These are phyloP conservation scores for Uronychia binucleata DNA, from an alignment of 73 alveolate genomes.

Conservation along the genomic window DNA sequence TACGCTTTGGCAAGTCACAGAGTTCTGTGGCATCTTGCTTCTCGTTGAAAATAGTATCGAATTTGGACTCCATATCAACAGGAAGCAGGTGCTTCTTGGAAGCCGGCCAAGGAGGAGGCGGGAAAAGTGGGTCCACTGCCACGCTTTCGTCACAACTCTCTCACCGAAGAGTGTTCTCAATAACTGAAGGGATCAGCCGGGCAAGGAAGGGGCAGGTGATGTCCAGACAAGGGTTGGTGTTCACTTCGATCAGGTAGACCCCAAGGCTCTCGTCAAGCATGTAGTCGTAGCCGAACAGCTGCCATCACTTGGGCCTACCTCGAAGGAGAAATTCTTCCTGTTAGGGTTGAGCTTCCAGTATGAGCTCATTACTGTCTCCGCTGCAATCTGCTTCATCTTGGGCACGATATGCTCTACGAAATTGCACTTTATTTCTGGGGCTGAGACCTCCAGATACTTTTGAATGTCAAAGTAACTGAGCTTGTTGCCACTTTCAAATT, in stretches of 20 bases:
- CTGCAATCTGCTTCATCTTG: constrained; percentile 74
- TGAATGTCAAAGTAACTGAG: constrained; percentile 69
- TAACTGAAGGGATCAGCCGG: constrained; percentile 74
- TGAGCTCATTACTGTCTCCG: constrained; percentile 64
- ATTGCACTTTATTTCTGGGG: constrained; percentile 49
- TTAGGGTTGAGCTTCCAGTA: constrained; percentile 65
- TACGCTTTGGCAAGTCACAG: constrained; percentile 43
- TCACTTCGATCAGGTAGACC: constrained; percentile 77
- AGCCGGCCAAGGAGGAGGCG: constrained; percentile 61
- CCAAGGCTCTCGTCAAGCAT: constrained; percentile 73
- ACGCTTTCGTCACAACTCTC: constrained; percentile 3
- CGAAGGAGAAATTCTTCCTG: constrained; percentile 69
- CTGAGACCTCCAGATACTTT: constrained; percentile 62
- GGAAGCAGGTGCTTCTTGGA: constrained; percentile 49
- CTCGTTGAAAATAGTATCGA: constrained; percentile 60
- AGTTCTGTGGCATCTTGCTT: constrained; percentile 51
- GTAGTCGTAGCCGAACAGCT: constrained; percentile 80
- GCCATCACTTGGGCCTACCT: constrained; percentile 12
- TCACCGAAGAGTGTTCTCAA: constrained; percentile 71
- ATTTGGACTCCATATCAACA: constrained; percentile 42
- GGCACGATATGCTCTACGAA: constrained; percentile 57
- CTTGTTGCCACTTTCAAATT: constrained; percentile 85
- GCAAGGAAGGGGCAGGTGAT: constrained; percentile 73
- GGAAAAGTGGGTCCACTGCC: constrained; percentile 50
- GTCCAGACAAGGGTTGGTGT: constrained; percentile 81